Evolutionary conservation across 2,329 filamentous ascomycete species (phyloP), one percentile per base, ranked within the genome.

Genomic region (Paramyrothecium roridum): DNA sequence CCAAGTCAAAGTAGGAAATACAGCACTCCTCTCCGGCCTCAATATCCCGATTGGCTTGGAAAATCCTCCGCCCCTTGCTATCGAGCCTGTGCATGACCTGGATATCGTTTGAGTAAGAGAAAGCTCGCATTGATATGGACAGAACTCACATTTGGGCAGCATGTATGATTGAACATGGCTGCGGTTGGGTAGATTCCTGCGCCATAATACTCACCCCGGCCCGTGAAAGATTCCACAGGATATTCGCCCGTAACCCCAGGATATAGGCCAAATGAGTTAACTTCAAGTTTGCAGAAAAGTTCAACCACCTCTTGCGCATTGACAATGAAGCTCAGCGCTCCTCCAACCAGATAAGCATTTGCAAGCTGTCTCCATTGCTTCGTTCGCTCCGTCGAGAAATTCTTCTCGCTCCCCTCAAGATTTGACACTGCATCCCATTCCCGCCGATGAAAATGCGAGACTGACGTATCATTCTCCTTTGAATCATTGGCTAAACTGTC

Each of bases 121-220:
- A 26, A 21, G 20, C 21, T 19, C 13, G 13, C 23, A 34, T 8
- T 4, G 37, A 13, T 4, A 43, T 7, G 4, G 12, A 19, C 13
- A 43, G 12, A 16, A 53, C 57, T 56, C 11, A 59, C 57, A 56
- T 59, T 59, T 3, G 57, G 57, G 40, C 53, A 59, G 45, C 57
- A 59, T 37, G 57, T 46, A 23, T 59, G 57, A 40, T 59, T 59
- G 50, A 57, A 56, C 55, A 59, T 59, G 45, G 57, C 55, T 2
- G 57, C 55, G 3, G 53, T 56, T 19, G 57, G 57, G 21, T 54
- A 59, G 7, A 59, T 49, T 13, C 54, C 57, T 19, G 52, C 55
- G 13, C 55, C 57, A 30, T 55, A 59, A 37, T 59, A 56, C 20
- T 56, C 57, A 3, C 57, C 57, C 11, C 57, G 50, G 40, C 46